Base-by-base conservation (phyloP, 192 early-diverging fungal genomes). In the Rhizophagus prolifer region DNA sequence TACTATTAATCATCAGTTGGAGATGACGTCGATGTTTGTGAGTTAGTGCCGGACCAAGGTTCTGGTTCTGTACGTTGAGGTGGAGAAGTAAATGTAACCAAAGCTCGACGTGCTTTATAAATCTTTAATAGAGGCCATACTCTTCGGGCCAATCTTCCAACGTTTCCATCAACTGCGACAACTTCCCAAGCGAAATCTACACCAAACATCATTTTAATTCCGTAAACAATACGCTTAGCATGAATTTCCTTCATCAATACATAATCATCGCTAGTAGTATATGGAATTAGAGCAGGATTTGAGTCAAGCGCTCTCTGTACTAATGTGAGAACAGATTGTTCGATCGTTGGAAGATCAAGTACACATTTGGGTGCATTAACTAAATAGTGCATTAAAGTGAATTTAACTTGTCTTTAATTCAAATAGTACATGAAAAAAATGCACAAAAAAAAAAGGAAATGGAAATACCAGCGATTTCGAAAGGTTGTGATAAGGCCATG, bases 131-230 rank as follows among this genome's bases (percentile, higher is more conserved):
- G 85, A 80, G 23, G 80, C 74, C 4, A 83, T 71, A 90, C 89
- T 75, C 85, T 74, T 68, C 82, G 74, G 13, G 87, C 86, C 9
- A 93, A 82, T 19, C 80, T 61, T 46, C 78, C 68, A 28, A 90
- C 85, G 72, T 81, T 85, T 34, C 81, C 79, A 71, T 90, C 88
- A 12, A 84, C 58, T 1, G 78, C 75, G 3, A 92, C 85, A 4
- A 94, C 91, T 63, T 91, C 86, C 90, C 90, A 93, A 7, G 94
- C 88, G 84, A 98, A 96, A 78, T 98, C 95, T 54, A 98, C 88
- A 30, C 93, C 93, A 81, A 93, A 96, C 74, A 93, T 89, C 50
- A 90, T 81, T 69, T 91, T 90, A 74, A 97, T 91, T 13, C 88
- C 93, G 79, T 95, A 94, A 23, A 93, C 94, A 31, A 97, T 88